phyloP scores from a whole-genome alignment of 1,139 yeast genomes.

The Protomyces gravidus region DNA sequence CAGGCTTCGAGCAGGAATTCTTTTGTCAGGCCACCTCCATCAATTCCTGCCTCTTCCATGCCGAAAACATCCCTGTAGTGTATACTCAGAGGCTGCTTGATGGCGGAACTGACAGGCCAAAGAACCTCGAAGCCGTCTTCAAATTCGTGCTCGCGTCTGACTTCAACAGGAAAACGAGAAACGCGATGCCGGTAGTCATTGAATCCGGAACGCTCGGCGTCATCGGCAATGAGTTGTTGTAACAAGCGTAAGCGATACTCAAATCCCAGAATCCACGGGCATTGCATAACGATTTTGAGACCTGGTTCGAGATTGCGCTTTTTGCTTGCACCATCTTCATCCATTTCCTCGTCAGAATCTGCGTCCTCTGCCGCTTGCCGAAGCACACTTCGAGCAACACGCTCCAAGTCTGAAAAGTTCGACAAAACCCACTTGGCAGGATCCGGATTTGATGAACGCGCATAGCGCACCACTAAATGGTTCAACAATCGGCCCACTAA shows the following conservation, averaged over 20 bases:
- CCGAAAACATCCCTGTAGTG: constrained; percentile 70
- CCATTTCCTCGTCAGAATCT: constrained; percentile 33
- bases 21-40: constrained; percentile 95
- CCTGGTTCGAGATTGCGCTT: constrained; percentile 35
- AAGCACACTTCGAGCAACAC: neutral
- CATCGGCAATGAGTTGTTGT: constrained; percentile 57
- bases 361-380: constrained; percentile 24
- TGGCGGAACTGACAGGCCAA: constrained; percentile 47
- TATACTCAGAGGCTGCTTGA: constrained; percentile 61
- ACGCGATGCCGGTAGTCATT: constrained; percentile 32
- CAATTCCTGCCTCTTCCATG: constrained; percentile 78
- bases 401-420: neutral
- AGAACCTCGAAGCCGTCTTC: constrained; percentile 70
- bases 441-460: constrained; percentile 50
- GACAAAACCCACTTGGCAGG: constrained; percentile 16
- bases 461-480: constrained; percentile 52
- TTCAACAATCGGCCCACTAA: constrained; percentile 20
- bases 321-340: constrained; percentile 26
- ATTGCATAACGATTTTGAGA: constrained; percentile 53
- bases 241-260: constrained; percentile 67
- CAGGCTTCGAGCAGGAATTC: constrained; percentile 77
- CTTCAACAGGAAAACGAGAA: constrained; percentile 48
- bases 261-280: constrained; percentile 80
- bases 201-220: constrained; percentile 40
- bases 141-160: constrained; percentile 63